These are phyloP conservation scores for Xylariaceae sp. DNA, from an alignment of 2,329 filamentous ascomycete species.

Conservation along the genomic window DNA sequence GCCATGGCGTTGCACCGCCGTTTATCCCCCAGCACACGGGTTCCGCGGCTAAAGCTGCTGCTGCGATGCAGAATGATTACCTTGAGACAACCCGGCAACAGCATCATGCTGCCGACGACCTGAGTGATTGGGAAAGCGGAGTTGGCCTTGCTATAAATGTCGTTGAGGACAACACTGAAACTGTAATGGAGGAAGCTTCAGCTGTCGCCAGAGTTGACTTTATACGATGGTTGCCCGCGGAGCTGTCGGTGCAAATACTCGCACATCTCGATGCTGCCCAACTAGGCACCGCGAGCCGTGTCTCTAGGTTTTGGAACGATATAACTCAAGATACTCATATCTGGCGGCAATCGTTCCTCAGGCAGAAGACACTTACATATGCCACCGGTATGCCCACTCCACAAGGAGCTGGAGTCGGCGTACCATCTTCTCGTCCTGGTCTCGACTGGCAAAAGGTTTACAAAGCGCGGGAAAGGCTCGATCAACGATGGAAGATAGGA, in stretches of 20 bases:
- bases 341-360: constrained; percentile 59
- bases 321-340: constrained; percentile 51
- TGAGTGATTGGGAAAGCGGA: constrained; percentile 58
- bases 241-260: constrained; percentile 56
- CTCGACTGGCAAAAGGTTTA: constrained; percentile 88
- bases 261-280: constrained; percentile 50
- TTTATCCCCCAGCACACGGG: constrained; percentile 56
- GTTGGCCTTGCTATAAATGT: constrained; percentile 52
- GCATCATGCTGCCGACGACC: constrained; percentile 43
- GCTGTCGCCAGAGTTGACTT: constrained; percentile 50
- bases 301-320: constrained; percentile 47
- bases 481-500: constrained; percentile 72
- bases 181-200: constrained; percentile 34
- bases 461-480: constrained; percentile 67
- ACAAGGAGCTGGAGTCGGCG: constrained; percentile 52
- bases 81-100: constrained; percentile 34
- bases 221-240: constrained; percentile 48
- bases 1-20: constrained; percentile 50
- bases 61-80: constrained; percentile 54
- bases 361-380: constrained; percentile 56
- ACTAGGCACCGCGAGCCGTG: constrained; percentile 44
- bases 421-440: constrained; percentile 50
- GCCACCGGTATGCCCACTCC: constrained; percentile 50
- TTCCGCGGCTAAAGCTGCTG: constrained; percentile 57
- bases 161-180: constrained; percentile 27